These are phyloP conservation scores for Tubosaeta sp. DNA, from an alignment of 768 basidiomycete species.

Conservation along the genomic window DNA sequence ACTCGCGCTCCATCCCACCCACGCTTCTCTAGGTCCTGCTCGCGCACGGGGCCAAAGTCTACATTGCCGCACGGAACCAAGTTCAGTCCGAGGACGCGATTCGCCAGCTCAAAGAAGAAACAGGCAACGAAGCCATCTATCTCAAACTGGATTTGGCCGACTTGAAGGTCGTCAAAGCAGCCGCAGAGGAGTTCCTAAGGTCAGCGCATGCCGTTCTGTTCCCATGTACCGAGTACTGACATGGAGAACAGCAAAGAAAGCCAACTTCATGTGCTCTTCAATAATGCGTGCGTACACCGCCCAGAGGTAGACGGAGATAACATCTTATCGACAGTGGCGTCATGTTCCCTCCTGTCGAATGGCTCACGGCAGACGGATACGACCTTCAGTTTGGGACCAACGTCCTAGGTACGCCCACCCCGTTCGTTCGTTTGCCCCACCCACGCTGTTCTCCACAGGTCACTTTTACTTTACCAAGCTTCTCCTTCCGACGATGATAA, in stretches of 20 bases:
- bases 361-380: slow-evolving; percentile 44
- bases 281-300: slow-evolving; percentile 42
- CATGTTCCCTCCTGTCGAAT: slow-evolving; percentile 39
- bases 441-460: slow-evolving; percentile 30
- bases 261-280: too few relatives aligned
- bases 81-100: slow-evolving; percentile 27
- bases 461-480: slow-evolving; percentile 57
- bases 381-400: slow-evolving; percentile 30
- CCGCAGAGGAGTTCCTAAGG: slow-evolving; percentile 34
- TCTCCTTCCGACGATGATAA: slow-evolving; percentile 45
- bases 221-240: not conserved
- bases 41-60: slow-evolving; percentile 33
- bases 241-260: slow-evolving; percentile 34
- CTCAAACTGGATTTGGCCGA: too few relatives aligned
- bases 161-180: slow-evolving; percentile 28
- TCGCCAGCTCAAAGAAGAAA: slow-evolving; percentile 24
- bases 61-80: slow-evolving; percentile 30
- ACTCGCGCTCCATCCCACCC: too few relatives aligned
- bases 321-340: slow-evolving; percentile 41
- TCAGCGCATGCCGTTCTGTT: not conserved
- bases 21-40: slow-evolving; percentile 23
- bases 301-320: not conserved
- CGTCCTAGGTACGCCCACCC: slow-evolving; percentile 37
- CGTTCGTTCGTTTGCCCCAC: not conserved
- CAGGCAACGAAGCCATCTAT: too few relatives aligned